Conservation (phyloP, 805 yeast genomes). For the Metschnikowia baotianmanensis region DNA sequence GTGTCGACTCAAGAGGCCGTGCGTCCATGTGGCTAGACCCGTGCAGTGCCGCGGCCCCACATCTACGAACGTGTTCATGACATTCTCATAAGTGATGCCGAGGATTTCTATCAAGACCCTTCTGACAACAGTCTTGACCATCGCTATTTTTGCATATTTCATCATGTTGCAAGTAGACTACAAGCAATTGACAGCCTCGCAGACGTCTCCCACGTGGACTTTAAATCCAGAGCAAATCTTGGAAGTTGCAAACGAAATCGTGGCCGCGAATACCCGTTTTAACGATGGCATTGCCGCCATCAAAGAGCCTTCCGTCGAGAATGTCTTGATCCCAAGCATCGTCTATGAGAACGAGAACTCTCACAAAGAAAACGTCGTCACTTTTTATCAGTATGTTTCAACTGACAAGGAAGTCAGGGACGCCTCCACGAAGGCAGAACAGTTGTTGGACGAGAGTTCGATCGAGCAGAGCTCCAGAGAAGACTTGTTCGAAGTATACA, state of each 20-base stretch:
- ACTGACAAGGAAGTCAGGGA: constrained; percentile 63
- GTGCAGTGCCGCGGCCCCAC: too few relatives aligned
- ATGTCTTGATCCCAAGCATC: constrained; percentile 53
- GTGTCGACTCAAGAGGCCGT: too few relatives aligned
- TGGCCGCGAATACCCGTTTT: constrained; percentile 38
- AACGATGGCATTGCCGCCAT: constrained; percentile 54
- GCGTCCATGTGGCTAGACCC: too few relatives aligned
- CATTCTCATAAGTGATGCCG: too few relatives aligned
- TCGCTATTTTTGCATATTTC: too few relatives aligned
- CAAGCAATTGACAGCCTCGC: neutral
- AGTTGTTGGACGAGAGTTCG: constrained; percentile 49
- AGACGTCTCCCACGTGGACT: neutral
- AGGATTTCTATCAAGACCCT: too few relatives aligned
- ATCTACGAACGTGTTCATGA: too few relatives aligned
- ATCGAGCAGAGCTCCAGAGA: constrained; percentile 66
- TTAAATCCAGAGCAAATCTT: neutral
- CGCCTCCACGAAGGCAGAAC: constrained; percentile 63
- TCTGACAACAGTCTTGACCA: too few relatives aligned
- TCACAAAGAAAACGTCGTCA: constrained; percentile 48
- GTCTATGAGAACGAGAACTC: constrained; percentile 48
- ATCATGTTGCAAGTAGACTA: neutral
- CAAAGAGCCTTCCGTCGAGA: constrained; percentile 53
- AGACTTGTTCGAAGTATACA: constrained; percentile 61
- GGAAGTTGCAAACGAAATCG: neutral
- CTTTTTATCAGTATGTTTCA: constrained; percentile 75